phyloP scores from a whole-genome alignment of 768 basidiomycete genomes.

The Termitomyces bulborhizus region DNA sequence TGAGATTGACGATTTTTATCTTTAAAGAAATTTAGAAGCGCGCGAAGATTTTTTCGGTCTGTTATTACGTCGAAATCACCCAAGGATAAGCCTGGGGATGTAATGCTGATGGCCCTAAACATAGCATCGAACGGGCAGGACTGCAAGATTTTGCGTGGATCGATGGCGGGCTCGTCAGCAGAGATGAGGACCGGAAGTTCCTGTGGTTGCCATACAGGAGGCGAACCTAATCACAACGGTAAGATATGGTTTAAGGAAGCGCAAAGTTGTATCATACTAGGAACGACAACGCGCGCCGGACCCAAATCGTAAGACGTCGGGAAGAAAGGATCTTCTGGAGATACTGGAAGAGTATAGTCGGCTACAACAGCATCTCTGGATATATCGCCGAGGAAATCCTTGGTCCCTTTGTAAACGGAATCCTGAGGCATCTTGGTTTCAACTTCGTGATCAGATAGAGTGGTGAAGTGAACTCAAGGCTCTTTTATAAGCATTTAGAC shows the following conservation, averaged over 20 bases:
- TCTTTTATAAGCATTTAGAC: background rate
- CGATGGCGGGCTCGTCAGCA: constrained; percentile 7
- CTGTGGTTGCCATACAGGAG: constrained; percentile 12
- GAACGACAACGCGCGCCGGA: constrained; percentile 7
- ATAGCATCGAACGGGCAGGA: constrained; percentile 11
- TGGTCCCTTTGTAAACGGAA: constrained; percentile 11
- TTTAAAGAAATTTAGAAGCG: constrained; percentile 12
- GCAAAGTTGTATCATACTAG: constrained; percentile 1
- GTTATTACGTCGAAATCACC: constrained; percentile 13
- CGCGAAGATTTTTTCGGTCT: constrained; percentile 15
- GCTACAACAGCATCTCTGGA: background rate
- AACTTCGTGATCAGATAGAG: background rate
- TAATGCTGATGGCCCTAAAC: constrained; percentile 8
- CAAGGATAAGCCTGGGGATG: constrained; percentile 10
- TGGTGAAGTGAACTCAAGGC: background rate
- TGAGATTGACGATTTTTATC: background rate
- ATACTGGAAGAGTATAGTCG: constrained; percentile 3
- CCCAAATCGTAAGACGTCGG: constrained; percentile 14
- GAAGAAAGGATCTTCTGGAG: constrained; percentile 6
- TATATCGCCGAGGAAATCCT: constrained; percentile 3
- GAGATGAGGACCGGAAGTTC: constrained; percentile 10
- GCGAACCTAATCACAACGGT: constrained; percentile 5
- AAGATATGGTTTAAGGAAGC: background rate
- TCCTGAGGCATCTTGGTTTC: background rate
- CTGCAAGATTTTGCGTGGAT: constrained; percentile 10